These are phyloP conservation scores for Geum urbanum DNA, from an alignment of 306 rosid genomes.

Conservation along the genomic window DNA sequence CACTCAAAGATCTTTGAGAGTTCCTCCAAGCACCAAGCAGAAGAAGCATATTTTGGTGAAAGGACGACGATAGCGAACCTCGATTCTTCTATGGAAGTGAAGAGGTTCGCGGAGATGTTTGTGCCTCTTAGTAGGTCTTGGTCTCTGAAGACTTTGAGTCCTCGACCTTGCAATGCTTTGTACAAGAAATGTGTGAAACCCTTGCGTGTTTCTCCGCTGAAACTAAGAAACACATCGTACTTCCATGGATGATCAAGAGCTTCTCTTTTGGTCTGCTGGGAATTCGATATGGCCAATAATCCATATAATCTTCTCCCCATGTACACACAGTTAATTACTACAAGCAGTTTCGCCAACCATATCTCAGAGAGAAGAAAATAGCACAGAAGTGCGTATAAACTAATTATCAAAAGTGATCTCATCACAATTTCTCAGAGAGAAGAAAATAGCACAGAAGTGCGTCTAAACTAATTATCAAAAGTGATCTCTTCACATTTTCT, in stretches of 20 bases:
- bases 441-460: background rate
- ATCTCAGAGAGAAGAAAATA: background rate
- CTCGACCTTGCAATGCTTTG: background rate
- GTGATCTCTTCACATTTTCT: background rate
- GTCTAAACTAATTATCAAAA: background rate
- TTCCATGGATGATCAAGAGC: background rate
- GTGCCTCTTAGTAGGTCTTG: background rate
- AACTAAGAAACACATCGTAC: background rate
- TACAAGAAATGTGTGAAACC: constrained; percentile 6
- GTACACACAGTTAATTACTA: background rate
- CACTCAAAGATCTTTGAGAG: background rate
- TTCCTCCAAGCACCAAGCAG: background rate
- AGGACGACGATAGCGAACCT: background rate
- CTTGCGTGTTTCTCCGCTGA: background rate
- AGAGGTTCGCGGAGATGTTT: background rate
- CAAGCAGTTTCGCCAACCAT: background rate
- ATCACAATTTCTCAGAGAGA: background rate
- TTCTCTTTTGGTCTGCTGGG: background rate
- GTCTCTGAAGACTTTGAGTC: background rate
- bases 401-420: background rate
- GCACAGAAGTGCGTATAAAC: background rate
- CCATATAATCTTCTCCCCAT: background rate
- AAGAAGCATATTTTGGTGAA: background rate
- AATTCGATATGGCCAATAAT: background rate
- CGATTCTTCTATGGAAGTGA: background rate